phyloP scores from a whole-genome alignment of 1,284 basidiomycete species.

The Leccinum pachyderme region DNA sequence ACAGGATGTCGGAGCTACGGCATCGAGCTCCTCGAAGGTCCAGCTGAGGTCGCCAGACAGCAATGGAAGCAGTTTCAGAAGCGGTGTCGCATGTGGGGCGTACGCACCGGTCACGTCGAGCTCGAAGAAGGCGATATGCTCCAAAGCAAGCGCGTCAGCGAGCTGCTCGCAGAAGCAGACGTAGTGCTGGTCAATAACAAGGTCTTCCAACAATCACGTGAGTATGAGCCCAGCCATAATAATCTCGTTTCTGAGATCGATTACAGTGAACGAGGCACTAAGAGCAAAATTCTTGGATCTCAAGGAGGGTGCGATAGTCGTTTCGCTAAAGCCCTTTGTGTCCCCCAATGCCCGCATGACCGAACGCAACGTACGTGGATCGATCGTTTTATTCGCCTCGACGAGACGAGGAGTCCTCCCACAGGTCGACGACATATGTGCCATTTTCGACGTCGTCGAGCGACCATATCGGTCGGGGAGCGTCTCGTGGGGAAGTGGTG shows the following conservation, averaged over 20 bases:
- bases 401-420: conserved; percentile 1
- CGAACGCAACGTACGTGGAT: conserved; percentile 61
- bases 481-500: conserved; percentile 71
- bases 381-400: neutral
- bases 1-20: conserved; percentile 73
- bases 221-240: conserved; percentile 32
- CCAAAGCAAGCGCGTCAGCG: conserved; percentile 53
- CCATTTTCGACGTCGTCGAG: conserved; percentile 72
- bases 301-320: conserved; percentile 76
- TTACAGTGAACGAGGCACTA: conserved; percentile 70
- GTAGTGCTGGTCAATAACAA: conserved; percentile 80
- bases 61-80: conserved; percentile 62
- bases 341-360: conserved; percentile 65
- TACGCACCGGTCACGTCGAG: conserved; percentile 64
- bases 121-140: conserved; percentile 75
- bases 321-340: conserved; percentile 73
- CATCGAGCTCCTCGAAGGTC: conserved; percentile 62
- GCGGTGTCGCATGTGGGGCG: conserved; percentile 75
- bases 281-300: conserved; percentile 73
- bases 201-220: conserved; percentile 67
- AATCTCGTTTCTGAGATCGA: conserved; percentile 2
- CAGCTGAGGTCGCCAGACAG: conserved; percentile 61
- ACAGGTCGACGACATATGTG: conserved; percentile 69
- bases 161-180: conserved; percentile 65
- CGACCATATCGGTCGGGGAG: conserved; percentile 64